Evolutionary conservation across 345 rosid species (phyloP).

Genomic region (Citrus sinensis): DNA sequence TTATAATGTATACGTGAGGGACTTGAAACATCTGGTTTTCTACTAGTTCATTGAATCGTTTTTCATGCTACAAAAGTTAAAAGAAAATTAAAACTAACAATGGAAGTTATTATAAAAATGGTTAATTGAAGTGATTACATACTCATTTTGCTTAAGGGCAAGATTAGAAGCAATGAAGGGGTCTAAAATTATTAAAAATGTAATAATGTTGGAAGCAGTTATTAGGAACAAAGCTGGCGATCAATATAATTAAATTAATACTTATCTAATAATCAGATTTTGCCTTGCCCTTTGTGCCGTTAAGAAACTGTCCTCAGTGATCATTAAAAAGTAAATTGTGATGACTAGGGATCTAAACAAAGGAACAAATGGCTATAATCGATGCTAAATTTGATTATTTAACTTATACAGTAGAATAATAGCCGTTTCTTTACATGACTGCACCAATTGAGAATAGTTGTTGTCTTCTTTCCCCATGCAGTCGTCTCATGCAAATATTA

Average conservation of each 20-base stretch:
- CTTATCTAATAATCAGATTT: not conserved
- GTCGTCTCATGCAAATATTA: not conserved
- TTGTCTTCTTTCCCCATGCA: not conserved
- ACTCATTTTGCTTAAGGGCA: not conserved
- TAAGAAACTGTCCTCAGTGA: not conserved
- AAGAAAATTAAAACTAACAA: not conserved
- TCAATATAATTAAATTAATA: no score
- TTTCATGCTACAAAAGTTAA: not conserved
- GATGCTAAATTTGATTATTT: not conserved
- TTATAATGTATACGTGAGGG: no score
- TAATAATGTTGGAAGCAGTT: not conserved
- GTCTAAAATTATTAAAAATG: not conserved
- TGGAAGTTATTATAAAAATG: no score
- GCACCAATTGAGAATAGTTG: not conserved
- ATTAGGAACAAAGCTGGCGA: no score
- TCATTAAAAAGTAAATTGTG: not conserved
- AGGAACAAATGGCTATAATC: not conserved
- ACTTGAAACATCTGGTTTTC: no score
- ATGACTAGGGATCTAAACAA: not conserved
- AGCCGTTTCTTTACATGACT: not conserved
- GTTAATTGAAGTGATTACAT: no score
- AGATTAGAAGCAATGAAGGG: not conserved
- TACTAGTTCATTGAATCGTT: no score
- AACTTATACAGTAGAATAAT: not conserved
- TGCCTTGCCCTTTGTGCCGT: not conserved